Conservation (phyloP, 2,329 filamentous ascomycete genomes). For the Colletotrichum caudatum region DNA sequence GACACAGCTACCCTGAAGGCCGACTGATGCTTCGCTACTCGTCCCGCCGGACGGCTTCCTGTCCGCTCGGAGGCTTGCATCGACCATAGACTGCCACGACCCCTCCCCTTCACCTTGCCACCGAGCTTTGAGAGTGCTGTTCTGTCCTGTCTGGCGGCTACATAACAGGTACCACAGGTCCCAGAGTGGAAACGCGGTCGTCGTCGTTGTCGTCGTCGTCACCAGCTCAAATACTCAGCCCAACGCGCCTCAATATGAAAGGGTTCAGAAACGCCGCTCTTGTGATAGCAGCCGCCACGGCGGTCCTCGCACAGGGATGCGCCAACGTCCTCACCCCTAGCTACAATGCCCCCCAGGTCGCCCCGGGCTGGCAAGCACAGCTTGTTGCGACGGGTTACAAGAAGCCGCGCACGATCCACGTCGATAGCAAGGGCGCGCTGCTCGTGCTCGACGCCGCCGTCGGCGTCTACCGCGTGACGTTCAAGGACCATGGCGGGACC, state of each 20-base stretch:
- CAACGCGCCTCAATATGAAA: constrained; percentile 20
- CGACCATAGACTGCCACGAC: neutral
- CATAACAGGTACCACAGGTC: neutral
- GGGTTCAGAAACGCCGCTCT: constrained; percentile 18
- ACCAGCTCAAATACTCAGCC: neutral
- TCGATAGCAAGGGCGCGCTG: constrained; percentile 60
- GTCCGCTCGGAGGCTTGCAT: neutral
- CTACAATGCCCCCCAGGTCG: constrained; percentile 54
- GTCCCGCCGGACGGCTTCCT: neutral
- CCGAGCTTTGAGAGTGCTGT: neutral
- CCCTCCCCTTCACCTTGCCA: constrained; percentile 12
- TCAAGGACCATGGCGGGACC: constrained; percentile 57
- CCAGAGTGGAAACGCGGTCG: neutral
- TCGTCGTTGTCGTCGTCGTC: neutral
- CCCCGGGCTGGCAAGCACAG: constrained; percentile 58
- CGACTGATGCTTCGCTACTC: constrained; percentile 13
- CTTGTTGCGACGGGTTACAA: constrained; percentile 57
- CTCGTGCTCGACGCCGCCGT: constrained; percentile 58
- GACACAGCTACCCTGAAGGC: constrained; percentile 6
- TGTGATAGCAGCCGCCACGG: constrained; percentile 20
- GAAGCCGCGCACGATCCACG: constrained; percentile 58
- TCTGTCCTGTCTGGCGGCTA: neutral
- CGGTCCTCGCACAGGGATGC: constrained; percentile 47
- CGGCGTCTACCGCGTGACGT: constrained; percentile 56
- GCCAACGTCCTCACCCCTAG: constrained; percentile 51